Evolutionary conservation across 2,329 filamentous ascomycete species (phyloP), one percentile per base, ranked within the genome.

Genomic region (Colletotrichum costaricense): DNA sequence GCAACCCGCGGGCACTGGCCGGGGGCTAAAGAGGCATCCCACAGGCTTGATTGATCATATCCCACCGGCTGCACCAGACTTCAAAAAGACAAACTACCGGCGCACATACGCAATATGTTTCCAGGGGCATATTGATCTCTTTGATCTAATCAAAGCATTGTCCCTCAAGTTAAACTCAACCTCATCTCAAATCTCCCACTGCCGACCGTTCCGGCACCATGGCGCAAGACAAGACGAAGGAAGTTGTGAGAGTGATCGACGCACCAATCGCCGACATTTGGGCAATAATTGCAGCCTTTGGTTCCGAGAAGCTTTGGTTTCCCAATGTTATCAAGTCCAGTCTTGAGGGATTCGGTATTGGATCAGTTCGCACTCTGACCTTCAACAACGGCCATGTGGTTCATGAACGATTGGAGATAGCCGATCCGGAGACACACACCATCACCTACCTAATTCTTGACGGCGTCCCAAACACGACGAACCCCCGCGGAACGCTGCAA

Each of bases 271-370:
- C 63, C 14, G 58, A 69, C 11, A 24, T 69, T 8, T 72, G 65
- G 69, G 69, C 69, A 22, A 64, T 56, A 22, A 59, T 72, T 42
- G 38, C 69, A 4, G 65, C 56, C 2, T 72, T 64, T 19, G 59
- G 59, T 22, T 65, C 56, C 38, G 59, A 69, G 28, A 52, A 52
- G 8, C 65, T 72, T 38, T 64, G 70, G 65, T 69, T 72, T 22
- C 69, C 70, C 22, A 30, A 46, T 24, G 70, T 69, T 2, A 22
- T 35, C 42, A 63, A 72, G 4, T 59, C 56, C 12, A 69, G 52
- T 28, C 69, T 72, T 19, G 38, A 42, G 9, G 52, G 69, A 4
- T 69, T 64, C 54, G 69, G 65, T 19, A 56, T 72, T 9, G 65
- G 65, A 8, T 56, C 64, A 5, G 52, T 69, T 11, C 64, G 64